A percentile compares a stretch with the other conserved stretches of the same genome.
These are phyloP conservation scores for Suillus ampliporus DNA, from an alignment of 768 basidiomycete species.

Conservation along the genomic window DNA sequence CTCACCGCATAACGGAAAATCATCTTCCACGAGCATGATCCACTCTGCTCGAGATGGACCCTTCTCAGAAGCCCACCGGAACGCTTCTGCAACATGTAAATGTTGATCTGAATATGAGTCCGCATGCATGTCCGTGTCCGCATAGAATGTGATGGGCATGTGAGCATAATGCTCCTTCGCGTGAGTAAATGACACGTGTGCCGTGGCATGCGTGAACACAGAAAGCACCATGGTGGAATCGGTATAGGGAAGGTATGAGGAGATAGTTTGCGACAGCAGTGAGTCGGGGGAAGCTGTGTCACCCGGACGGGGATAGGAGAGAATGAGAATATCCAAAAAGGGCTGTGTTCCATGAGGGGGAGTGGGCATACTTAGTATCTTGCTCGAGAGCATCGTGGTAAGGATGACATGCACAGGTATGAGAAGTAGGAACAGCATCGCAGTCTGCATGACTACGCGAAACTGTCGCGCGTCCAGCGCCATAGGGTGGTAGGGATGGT, in stretches of 20 bases:
- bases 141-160: conserved; percentile 25
- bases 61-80: conserved; percentile 39
- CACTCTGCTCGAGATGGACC: conserved; percentile 38
- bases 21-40: conserved; percentile 51
- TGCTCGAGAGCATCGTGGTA: conserved; percentile 8
- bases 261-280: conserved; percentile 43
- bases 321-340: conserved; percentile 46
- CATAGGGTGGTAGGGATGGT: conserved; percentile 9
- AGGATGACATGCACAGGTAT: conserved; percentile 14
- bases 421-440: conserved; percentile 26
- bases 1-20: conserved; percentile 47
- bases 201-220: conserved; percentile 44
- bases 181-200: conserved; percentile 39
- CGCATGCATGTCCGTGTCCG: conserved; percentile 37
- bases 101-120: conserved; percentile 39
- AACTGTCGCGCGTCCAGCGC: conserved; percentile 12
- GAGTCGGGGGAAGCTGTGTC: conserved; percentile 29
- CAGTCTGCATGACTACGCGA: conserved; percentile 22
- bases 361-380: conserved; percentile 16
- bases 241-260: conserved; percentile 43
- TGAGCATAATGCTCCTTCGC: conserved; percentile 33
- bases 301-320: conserved; percentile 46
- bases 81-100: conserved; percentile 48
- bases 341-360: conserved; percentile 29
- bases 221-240: conserved; percentile 37